phyloP scores from a whole-genome alignment of 805 yeast genomes.

The Yamadazyma nakazawae region DNA sequence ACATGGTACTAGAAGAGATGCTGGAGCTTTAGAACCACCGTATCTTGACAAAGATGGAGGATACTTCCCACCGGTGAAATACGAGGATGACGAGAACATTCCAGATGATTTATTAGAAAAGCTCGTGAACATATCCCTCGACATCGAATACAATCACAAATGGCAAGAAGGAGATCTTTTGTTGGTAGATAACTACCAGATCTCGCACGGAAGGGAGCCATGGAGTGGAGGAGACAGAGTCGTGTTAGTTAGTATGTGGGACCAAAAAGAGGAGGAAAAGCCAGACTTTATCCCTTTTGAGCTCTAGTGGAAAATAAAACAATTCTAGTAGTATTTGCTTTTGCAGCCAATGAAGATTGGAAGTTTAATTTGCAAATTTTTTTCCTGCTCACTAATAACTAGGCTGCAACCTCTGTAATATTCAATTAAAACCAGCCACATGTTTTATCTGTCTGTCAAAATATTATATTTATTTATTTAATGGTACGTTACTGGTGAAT shows the following conservation, averaged over 20 bases:
- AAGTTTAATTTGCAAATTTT: no score
- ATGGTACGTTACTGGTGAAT: no score
- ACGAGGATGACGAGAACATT: conserved; percentile 1
- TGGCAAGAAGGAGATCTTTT: conserved; percentile 33
- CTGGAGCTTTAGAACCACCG: conserved; percentile 1
- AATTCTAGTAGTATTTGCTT: no score
- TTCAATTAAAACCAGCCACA: no score
- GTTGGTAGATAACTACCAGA: conserved; percentile 30
- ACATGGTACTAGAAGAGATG: conserved; percentile 1
- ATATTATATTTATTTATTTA: no score
- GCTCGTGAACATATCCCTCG: conserved; percentile 6
- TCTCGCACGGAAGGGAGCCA: conserved; percentile 30
- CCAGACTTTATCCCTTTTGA: not conserved
- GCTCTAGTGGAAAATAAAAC: not conserved
- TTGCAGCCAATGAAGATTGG: no score
- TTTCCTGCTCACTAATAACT: no score
- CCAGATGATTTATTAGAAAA: conserved; percentile 5
- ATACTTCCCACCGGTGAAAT: not conserved
- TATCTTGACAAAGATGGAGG: not conserved
- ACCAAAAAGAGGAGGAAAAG: conserved; percentile 6
- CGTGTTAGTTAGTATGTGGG: conserved; percentile 35
- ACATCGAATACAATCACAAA: conserved; percentile 21
- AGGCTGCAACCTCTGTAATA: no score
- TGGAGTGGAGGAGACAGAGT: conserved; percentile 24
- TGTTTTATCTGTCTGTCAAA: no score